Conservation (phyloP, 108 stramenopile species). For the Skeletonema potamos region DNA sequence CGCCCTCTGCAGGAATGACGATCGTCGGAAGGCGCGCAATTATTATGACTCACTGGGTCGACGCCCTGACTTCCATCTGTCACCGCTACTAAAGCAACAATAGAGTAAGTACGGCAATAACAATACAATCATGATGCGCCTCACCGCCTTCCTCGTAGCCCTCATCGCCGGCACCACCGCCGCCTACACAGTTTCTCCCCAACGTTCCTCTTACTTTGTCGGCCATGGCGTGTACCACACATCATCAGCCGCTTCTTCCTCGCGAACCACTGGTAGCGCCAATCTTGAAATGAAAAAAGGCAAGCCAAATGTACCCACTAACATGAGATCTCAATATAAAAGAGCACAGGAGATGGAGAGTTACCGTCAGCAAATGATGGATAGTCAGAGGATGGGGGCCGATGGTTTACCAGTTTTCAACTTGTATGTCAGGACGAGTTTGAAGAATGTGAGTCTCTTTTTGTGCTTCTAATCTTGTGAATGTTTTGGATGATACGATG, state of each 20-base stretch:
- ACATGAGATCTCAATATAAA: conserved; percentile 76
- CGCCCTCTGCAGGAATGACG: too few relatives aligned
- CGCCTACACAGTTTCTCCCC: conserved; percentile 4
- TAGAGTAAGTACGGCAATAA: background rate
- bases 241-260: background rate
- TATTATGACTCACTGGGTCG: too few relatives aligned
- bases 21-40: too few relatives aligned
- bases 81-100: background rate
- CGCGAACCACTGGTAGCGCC: background rate
- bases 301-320: conserved; percentile 72
- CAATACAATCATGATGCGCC: conserved; percentile 14
- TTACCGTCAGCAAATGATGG: conserved; percentile 74
- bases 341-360: conserved; percentile 66
- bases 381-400: conserved; percentile 54
- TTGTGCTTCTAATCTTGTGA: too few relatives aligned
- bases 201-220: conserved; percentile 30
- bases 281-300: conserved; percentile 79
- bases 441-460: conserved; percentile 80
- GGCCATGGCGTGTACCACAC: conserved; percentile 16
- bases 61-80: too few relatives aligned
- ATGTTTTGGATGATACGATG: too few relatives aligned
- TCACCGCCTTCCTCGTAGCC: conserved; percentile 5
- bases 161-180: background rate
- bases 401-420: conserved; percentile 89
- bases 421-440: conserved; percentile 74